Evolutionary conservation across 495 filamentous ascomycete species (phyloP).

Genomic region (Ascobolus immersus): DNA sequence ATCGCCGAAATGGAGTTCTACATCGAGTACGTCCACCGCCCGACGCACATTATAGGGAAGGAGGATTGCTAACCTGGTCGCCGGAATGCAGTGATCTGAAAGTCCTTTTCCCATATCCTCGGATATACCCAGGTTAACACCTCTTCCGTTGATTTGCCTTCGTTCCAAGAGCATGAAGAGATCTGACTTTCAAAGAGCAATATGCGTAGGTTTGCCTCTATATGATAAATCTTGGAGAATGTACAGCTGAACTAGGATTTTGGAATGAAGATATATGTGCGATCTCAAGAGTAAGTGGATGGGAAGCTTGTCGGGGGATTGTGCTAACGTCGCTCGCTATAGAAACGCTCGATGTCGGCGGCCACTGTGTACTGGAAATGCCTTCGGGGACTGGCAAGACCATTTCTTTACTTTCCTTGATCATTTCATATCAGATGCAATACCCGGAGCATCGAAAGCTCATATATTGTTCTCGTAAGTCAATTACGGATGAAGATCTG

Average conservation of each 20-base stretch:
- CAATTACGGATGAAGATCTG: conserved; percentile 13
- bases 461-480: conserved; percentile 85
- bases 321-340: background rate
- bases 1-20: conserved; percentile 68
- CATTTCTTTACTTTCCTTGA: conserved; percentile 78
- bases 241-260: conserved; percentile 1
- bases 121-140: conserved; percentile 59
- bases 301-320: background rate
- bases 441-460: conserved; percentile 78
- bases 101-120: conserved; percentile 87
- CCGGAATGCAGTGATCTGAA: conserved; percentile 44
- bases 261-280: conserved; percentile 55
- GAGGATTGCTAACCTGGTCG: conserved; percentile 7
- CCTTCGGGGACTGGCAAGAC: conserved; percentile 99
- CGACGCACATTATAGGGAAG: background rate
- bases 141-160: conserved; percentile 1
- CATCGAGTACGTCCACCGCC: conserved; percentile 41
- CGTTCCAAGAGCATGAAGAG: too few relatives aligned
- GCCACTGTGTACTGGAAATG: conserved; percentile 98
- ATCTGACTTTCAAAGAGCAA: conserved; percentile 33
- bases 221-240: background rate
- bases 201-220: conserved; percentile 37
- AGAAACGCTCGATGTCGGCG: conserved; percentile 75
- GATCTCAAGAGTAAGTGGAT: conserved; percentile 57
- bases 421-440: conserved; percentile 84